Conservation (phyloP, 768 basidiomycete genomes). For the Tricholoma flavovirens region DNA sequence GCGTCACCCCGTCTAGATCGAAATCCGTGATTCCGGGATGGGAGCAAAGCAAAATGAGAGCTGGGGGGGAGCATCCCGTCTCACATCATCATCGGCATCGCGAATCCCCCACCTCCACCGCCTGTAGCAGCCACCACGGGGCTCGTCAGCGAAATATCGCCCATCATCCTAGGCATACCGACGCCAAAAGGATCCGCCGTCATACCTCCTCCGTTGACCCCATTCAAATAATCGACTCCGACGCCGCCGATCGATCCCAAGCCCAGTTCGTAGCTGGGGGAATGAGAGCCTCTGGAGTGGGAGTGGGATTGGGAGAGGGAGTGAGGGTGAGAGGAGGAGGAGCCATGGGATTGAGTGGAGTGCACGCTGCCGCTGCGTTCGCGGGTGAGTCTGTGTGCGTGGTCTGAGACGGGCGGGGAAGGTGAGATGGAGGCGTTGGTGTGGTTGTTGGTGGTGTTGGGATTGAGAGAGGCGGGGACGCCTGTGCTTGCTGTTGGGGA, state of each 20-base stretch:
- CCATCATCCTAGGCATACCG: neutral
- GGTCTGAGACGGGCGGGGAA: neutral
- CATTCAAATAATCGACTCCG: neutral
- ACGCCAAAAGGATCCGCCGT: neutral
- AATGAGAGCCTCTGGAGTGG: neutral
- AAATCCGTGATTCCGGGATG: no score
- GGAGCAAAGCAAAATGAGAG: no score
- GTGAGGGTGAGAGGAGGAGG: neutral
- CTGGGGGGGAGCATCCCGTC: no score
- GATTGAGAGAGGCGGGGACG: neutral
- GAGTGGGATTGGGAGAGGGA: neutral
- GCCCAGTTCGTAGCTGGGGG: neutral
- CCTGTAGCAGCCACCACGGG: neutral
- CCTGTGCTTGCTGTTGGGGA: conserved; percentile 8
- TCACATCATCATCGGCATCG: neutral
- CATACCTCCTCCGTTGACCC: neutral
- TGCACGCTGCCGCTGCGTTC: neutral
- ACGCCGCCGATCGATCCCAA: no score
- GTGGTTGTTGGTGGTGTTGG: neutral
- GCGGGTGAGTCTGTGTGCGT: neutral
- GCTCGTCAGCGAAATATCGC: neutral
- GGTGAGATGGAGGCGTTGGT: neutral
- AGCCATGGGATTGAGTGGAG: neutral
- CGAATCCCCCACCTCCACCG: neutral
- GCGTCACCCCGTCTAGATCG: no score